These are phyloP conservation scores for Hevea brasiliensis DNA, from an alignment of 345 rosid species.

Conservation along the genomic window DNA sequence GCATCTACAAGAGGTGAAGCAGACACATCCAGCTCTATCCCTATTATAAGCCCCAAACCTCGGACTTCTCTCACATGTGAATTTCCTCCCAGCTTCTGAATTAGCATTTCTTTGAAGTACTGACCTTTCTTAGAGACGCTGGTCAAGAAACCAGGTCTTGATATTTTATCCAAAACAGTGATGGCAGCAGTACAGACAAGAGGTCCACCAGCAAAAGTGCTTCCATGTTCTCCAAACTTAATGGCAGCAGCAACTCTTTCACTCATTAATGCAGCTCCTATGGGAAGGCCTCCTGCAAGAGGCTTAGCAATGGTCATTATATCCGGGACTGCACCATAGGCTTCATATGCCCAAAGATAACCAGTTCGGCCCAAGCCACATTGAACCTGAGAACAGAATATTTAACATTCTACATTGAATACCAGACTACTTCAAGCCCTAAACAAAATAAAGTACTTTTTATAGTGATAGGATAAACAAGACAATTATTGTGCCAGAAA, in stretches of 20 bases:
- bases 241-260: slow-evolving; percentile 76
- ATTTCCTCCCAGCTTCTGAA: slow-evolving; percentile 60
- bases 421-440: not conserved
- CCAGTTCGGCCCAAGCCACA: slow-evolving; percentile 88
- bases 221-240: slow-evolving; percentile 78
- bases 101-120: slow-evolving; percentile 56
- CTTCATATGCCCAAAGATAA: slow-evolving; percentile 78
- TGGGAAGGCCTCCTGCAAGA: slow-evolving; percentile 92
- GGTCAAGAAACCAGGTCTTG: slow-evolving; percentile 68
- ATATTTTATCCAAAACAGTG: slow-evolving; percentile 67
- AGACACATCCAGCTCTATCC: slow-evolving; percentile 68
- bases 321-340: slow-evolving; percentile 64
- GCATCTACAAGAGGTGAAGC: slow-evolving; percentile 73
- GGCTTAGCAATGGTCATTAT: slow-evolving; percentile 97
- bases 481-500: not conserved
- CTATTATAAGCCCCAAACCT: slow-evolving; percentile 76
- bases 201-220: slow-evolving; percentile 87
- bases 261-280: slow-evolving; percentile 74
- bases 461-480: not conserved
- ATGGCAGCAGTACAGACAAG: slow-evolving; percentile 71
- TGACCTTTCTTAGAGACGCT: slow-evolving; percentile 63
- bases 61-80: slow-evolving; percentile 79
- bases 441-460: not conserved
- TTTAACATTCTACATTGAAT: not conserved
- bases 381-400: slow-evolving; percentile 53